Evolutionary conservation across 2,329 filamentous ascomycete genomes (phyloP).

Genomic region (Biscogniauxia marginata): DNA sequence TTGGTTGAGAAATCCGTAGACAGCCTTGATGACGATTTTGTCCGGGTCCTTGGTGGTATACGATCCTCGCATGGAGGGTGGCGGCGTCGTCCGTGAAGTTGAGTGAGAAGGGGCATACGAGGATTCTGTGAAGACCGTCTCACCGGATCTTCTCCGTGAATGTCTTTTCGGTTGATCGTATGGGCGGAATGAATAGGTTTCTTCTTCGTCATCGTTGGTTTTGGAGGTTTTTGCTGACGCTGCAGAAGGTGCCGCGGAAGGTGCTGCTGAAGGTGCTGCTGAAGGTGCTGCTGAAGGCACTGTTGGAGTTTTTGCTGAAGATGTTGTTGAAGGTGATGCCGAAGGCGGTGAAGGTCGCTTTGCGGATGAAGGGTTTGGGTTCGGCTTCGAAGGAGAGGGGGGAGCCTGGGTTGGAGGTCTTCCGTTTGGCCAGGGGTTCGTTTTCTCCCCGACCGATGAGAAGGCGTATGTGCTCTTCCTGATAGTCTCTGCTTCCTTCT

Average conservation of each 20-base stretch:
- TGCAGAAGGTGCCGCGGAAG: slow-evolving; percentile 42
- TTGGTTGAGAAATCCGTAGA: slow-evolving; percentile 88
- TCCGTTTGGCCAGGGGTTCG: slow-evolving; percentile 67
- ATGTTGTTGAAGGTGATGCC: background rate
- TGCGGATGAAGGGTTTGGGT: slow-evolving; percentile 20
- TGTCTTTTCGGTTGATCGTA: slow-evolving; percentile 68
- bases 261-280: background rate
- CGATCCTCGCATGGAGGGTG: slow-evolving; percentile 71
- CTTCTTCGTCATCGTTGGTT: slow-evolving; percentile 61
- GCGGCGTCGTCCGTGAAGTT: slow-evolving; percentile 79
- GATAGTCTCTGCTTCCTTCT: slow-evolving; percentile 32
- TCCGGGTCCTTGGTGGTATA: slow-evolving; percentile 89
- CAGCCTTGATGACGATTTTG: slow-evolving; percentile 93
- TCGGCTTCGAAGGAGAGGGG: slow-evolving; percentile 28
- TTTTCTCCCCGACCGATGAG: slow-evolving; percentile 66
- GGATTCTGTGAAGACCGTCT: slow-evolving; percentile 75
- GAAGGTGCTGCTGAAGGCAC: slow-evolving; percentile 4
- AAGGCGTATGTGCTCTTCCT: slow-evolving; percentile 60
- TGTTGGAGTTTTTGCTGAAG: slow-evolving; percentile 1
- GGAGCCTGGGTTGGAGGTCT: slow-evolving; percentile 45
- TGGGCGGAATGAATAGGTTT: slow-evolving; percentile 71
- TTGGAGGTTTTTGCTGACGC: slow-evolving; percentile 47
- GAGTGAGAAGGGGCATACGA: slow-evolving; percentile 85
- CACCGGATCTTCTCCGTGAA: slow-evolving; percentile 60
- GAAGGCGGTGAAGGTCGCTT: slow-evolving; percentile 26